Base-by-base conservation (phyloP, 2,329 filamentous ascomycete genomes). In the Microcyclospora tardicrescens region DNA sequence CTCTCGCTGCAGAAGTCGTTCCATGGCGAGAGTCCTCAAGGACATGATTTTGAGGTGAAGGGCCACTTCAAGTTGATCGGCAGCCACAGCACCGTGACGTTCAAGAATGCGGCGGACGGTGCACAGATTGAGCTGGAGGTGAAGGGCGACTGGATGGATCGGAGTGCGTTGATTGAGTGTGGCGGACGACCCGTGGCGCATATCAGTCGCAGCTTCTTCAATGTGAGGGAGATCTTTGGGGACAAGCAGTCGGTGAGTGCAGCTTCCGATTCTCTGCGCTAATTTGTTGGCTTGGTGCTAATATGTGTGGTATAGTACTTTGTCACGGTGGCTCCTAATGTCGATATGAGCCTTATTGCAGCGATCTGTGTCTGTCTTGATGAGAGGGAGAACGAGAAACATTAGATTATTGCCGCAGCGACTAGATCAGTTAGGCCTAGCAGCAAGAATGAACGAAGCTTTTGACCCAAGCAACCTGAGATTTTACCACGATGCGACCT, bases 341-440 rank as follows among this genome's bases (percentile, higher is more conserved):
- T 81, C 6, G 79, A 84, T 51, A 67, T 80, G 58, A 71, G 75
- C 3, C 52, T 83, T 34, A 71, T 83, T 46, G 73, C 68, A 0
- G 79, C 78, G 10, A 62, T 83, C 51, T 82, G 77, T 52, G 75
- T 84, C 37, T 76, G 72, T 43, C 61, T 83, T 43, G 79, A 83
- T 46, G 77, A 82, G 66, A 71, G 70, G 62, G 72, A 78, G 41
- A 72, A 75, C 35, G 67, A 73, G 32, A 43, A 43, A 29, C 43
- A 42, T 8, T 24, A 24, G 19, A 24, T 5, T 24, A n/a, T 24
- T 8, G 19, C 19, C 19, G 19, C 19, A 24, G 4, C 19, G 19
- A 24, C n/a, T 24, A 8, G 19, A 5, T 24, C 5, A 24, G 8
- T 24, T 24, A 5, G 8, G 19, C 19, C 5, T 24, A 24, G 19